Conservation (phyloP, 208 protist species). For the Acanthamoeba culbertsoni region DNA sequence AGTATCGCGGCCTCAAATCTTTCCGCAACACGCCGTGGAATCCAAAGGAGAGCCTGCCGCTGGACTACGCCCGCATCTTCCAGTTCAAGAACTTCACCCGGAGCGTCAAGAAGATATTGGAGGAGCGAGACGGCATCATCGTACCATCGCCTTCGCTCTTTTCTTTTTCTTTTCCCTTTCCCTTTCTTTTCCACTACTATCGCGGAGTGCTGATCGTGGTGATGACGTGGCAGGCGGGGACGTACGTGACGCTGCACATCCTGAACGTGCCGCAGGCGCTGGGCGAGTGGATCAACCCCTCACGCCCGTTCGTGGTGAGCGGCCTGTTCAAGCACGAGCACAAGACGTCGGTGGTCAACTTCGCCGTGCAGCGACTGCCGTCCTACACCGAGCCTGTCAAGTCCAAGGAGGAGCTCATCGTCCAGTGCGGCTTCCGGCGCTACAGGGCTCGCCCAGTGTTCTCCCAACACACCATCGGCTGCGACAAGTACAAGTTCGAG, state of each 20-base stretch:
- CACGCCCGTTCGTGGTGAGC: constrained; percentile 68
- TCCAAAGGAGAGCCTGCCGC: constrained; percentile 85
- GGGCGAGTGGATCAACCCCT: constrained; percentile 45
- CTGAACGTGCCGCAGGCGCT: constrained; percentile 57
- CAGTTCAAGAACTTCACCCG: constrained; percentile 82
- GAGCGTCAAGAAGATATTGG: constrained; percentile 72
- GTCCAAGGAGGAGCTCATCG: constrained; percentile 81
- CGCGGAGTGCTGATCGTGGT: background rate
- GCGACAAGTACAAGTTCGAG: constrained; percentile 83
- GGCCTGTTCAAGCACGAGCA: constrained; percentile 85
- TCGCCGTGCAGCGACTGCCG: constrained; percentile 66
- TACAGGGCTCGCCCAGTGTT: constrained; percentile 79
- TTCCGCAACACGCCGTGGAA: constrained; percentile 86
- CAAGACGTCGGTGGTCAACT: constrained; percentile 85
- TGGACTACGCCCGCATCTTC: constrained; percentile 87
- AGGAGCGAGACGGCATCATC: constrained; percentile 28
- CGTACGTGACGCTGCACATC: constrained; percentile 75
- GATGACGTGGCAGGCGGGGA: constrained; percentile 60
- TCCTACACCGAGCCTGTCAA: constrained; percentile 78
- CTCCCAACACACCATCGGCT: constrained; percentile 74
- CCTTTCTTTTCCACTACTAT: background rate
- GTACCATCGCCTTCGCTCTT: background rate
- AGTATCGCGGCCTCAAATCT: constrained; percentile 82
- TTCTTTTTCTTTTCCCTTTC: background rate
- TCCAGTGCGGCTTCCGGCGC: constrained; percentile 83